Conservation (phyloP, 495 filamentous ascomycete species). For the Neurospora sp. region DNA sequence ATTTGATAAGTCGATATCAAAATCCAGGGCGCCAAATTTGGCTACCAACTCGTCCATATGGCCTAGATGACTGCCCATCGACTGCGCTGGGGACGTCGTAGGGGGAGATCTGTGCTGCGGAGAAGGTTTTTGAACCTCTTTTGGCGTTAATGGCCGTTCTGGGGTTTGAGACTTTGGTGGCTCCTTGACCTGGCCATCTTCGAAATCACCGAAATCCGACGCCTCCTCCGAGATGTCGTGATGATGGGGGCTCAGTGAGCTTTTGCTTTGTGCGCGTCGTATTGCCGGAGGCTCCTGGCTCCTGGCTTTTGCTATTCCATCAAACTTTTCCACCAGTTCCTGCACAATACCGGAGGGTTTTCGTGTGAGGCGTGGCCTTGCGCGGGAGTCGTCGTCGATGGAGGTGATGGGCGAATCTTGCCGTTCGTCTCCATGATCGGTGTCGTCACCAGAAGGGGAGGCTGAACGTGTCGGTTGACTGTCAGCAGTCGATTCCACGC, state of each 20-base stretch:
- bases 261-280: constrained; percentile 9
- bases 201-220: constrained; percentile 45
- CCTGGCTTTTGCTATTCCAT: constrained; percentile 29
- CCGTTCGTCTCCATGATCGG: constrained; percentile 24
- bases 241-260: constrained; percentile 1
- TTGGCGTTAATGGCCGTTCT: neutral
- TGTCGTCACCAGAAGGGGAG: constrained; percentile 32
- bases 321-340: constrained; percentile 38
- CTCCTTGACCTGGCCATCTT: constrained; percentile 32
- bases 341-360: constrained; percentile 34
- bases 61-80: neutral
- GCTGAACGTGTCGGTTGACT: constrained; percentile 22
- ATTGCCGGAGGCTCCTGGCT: constrained; percentile 20
- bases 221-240: constrained; percentile 18
- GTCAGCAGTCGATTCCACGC: constrained; percentile 9
- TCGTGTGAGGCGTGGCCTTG: constrained; percentile 16
- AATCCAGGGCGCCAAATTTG: constrained; percentile 23
- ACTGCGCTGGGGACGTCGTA: neutral
- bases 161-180: neutral
- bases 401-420: constrained; percentile 45
- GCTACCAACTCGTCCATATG: constrained; percentile 11
- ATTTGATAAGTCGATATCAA: constrained; percentile 29
- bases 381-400: constrained; percentile 39
- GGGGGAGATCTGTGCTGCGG: neutral
- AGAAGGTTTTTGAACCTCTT: neutral